These are phyloP conservation scores for Sordariomycetes sp. DNA, from an alignment of 2,329 filamentous ascomycete species.

Conservation along the genomic window DNA sequence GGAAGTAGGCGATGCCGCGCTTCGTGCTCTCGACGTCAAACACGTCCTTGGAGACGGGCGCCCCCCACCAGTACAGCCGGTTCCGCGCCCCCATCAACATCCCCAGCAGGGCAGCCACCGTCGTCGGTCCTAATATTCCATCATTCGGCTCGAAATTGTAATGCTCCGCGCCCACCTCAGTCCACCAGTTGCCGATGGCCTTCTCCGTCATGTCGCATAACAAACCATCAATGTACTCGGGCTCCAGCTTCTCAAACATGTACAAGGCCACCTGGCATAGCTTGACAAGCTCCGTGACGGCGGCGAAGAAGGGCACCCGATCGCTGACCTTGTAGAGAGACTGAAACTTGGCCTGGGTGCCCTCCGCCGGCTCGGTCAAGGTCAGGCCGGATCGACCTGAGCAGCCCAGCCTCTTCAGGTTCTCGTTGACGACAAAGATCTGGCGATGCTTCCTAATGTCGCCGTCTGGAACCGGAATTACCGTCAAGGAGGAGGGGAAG, in stretches of 20 bases:
- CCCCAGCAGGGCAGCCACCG: conserved; percentile 78
- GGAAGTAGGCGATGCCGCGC: conserved; percentile 76
- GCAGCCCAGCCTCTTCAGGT: conserved; percentile 86
- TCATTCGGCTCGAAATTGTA: conserved; percentile 91
- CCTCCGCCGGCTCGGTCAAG: conserved; percentile 65
- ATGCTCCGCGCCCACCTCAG: conserved; percentile 81
- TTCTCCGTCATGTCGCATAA: conserved; percentile 90
- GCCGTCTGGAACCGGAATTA: conserved; percentile 84
- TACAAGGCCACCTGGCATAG: conserved; percentile 83
- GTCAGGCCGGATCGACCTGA: conserved; percentile 83
- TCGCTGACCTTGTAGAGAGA: conserved; percentile 85
- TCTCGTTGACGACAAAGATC: conserved; percentile 87
- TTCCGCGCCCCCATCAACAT: conserved; percentile 86
- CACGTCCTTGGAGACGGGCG: conserved; percentile 79
- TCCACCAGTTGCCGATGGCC: conserved; percentile 92
- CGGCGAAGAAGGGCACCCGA: conserved; percentile 64
- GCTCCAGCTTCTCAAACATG: conserved; percentile 79
- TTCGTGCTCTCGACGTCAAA: conserved; percentile 82
- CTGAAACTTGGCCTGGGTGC: conserved; percentile 83
- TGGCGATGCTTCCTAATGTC: conserved; percentile 73
- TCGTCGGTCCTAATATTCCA: conserved; percentile 85
- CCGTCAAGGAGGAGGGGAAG: conserved; percentile 84
- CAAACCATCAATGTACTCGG: conserved; percentile 83
- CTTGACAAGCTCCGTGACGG: conserved; percentile 83
- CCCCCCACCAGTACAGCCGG: conserved; percentile 73